These are phyloP conservation scores for Trypanosoma avium DNA, from an alignment of 208 protist species.

Conservation along the genomic window DNA sequence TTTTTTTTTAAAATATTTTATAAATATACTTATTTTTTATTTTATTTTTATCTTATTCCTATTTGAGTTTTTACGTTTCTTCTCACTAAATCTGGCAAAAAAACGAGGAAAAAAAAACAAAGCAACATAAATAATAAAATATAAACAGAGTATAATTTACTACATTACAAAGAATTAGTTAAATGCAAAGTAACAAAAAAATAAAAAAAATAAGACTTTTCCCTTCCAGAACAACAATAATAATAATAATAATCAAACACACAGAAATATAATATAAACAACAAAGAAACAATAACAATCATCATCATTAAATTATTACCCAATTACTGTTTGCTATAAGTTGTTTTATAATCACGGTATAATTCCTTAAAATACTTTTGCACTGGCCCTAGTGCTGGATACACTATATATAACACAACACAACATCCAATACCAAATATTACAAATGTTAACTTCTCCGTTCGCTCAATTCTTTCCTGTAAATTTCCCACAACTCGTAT, in stretches of 20 bases:
- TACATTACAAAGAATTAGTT: too few relatives aligned
- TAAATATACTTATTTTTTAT: background rate
- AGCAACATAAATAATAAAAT: too few relatives aligned
- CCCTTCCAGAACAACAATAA: too few relatives aligned
- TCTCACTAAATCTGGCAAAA: background rate
- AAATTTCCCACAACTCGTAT: constrained; percentile 53
- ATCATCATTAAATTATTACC: too few relatives aligned
- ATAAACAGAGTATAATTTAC: too few relatives aligned
- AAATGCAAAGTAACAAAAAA: too few relatives aligned
- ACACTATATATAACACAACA: constrained; percentile 18
- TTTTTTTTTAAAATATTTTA: background rate
- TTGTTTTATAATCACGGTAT: constrained; percentile 25
- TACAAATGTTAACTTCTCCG: constrained; percentile 39
- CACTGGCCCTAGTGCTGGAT: constrained; percentile 9
- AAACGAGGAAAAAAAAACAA: too few relatives aligned
- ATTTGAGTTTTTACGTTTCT: background rate
- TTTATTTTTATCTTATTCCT: constrained; percentile 24
- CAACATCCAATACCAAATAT: constrained; percentile 1
- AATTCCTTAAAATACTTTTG: constrained; percentile 5
- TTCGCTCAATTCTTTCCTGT: constrained; percentile 63
- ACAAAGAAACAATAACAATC: too few relatives aligned
- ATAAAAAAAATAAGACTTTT: too few relatives aligned
- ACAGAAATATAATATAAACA: too few relatives aligned
- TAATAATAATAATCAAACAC: too few relatives aligned
- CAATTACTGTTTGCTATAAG: constrained; percentile 9